A percentile compares a stretch with the other conserved stretches of the same genome.
Conservation (phyloP, 2,329 filamentous ascomycete genomes). For the Clonostachys byssicola region DNA sequence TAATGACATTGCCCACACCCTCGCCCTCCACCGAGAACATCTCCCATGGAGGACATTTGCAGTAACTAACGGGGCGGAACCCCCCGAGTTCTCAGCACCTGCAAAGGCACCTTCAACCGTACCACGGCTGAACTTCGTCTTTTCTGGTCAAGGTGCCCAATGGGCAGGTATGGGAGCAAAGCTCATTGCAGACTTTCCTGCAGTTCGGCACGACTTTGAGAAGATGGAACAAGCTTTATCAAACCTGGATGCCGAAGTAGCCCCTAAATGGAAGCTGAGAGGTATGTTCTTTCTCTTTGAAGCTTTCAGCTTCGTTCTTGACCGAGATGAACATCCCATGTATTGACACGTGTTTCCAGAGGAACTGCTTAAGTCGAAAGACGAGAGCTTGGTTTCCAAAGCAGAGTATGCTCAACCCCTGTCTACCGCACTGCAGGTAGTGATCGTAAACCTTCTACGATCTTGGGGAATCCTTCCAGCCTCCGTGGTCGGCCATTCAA, state of each 20-base stretch:
- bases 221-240: neutral
- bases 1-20: neutral
- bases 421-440: conserved; percentile 31
- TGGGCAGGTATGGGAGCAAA: conserved; percentile 14
- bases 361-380: neutral
- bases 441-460: conserved; percentile 27
- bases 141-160: conserved; percentile 18
- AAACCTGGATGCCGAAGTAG: neutral
- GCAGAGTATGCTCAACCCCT: conserved; percentile 18
- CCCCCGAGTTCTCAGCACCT: neutral
- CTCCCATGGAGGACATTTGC: neutral
- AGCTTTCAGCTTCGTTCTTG: no score
- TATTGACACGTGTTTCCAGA: neutral
- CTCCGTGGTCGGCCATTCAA: conserved; percentile 31
- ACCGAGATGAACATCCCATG: no score
- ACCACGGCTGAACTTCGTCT: conserved; percentile 4
- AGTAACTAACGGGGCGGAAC: neutral
- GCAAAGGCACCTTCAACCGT: neutral
- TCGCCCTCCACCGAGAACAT: neutral
- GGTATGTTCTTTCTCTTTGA: neutral
- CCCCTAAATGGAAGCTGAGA: neutral
- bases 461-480: conserved; percentile 17
- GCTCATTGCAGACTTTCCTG: conserved; percentile 17
- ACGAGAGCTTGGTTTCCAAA: neutral
- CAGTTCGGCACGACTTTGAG: conserved; percentile 6